Evolutionary conservation across 306 rosid genomes (phyloP), one percentile per base, ranked within the genome.

Genomic region (Casuarina cunninghamiana): DNA sequence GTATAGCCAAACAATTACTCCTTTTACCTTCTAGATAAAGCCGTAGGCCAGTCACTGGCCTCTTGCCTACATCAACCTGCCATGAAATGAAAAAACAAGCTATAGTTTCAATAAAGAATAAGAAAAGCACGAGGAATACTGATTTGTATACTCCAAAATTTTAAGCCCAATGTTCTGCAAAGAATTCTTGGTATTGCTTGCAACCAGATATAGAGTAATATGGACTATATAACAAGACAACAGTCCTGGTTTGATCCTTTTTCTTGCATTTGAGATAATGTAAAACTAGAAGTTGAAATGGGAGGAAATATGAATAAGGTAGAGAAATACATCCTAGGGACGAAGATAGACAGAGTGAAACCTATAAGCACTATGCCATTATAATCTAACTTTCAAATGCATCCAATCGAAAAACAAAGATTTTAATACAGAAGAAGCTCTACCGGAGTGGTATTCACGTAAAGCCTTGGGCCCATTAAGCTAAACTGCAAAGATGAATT

Each of bases 1-100:
- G 98, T 84, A 94, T 92, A 74, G 98, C 96, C 72, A 94, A 51
- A 68, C 97, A 89, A 74, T 92, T 94, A 90, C 97, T 89, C 81
- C 85, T 94, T 87, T 89, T 94, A 66, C 98, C 98, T 87, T 94
- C 98, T 70, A 94, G 87, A 89, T 92, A 94, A 73, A 94, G 93
- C 68, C 97, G 91, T 76, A 92, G 88, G 77, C 98, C 98, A 53
- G 97, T 94, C 82, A 94, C 95, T 69, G 98, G 98, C 79, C 95
- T 87, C 88, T 89, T 90, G 53, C 98, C 98, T 10, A 91, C 98
- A 69, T 92, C 98, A 83, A 94, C 97, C 98, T 94, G 89, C 73
- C 74, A 84, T 41, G 53, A 82, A 74, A 84, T 26, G n/a, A 74
- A 62, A 58, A 58, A 77, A 63, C 63, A 53, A 42, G 49, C 17